A percentile compares a stretch with the other conserved stretches of the same genome.
These are phyloP conservation scores for Deakozyma indianensis DNA, from an alignment of 805 yeast species.

Conservation along the genomic window DNA sequence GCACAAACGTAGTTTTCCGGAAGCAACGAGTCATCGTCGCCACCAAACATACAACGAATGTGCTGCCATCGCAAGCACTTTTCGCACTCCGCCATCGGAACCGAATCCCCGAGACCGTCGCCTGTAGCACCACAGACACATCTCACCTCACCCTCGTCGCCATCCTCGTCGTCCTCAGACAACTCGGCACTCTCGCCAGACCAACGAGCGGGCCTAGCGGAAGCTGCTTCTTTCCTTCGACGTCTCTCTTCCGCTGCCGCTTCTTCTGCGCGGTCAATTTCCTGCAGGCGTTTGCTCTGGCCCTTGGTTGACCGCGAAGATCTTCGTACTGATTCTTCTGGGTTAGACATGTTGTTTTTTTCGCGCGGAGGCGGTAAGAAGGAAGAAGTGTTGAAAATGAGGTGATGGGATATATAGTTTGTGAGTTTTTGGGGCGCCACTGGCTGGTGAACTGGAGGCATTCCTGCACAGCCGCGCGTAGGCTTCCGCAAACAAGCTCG, in stretches of 20 bases:
- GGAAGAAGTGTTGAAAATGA: too few species aligned
- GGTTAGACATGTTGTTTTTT: too few species aligned
- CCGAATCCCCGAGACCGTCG: conserved; percentile 23
- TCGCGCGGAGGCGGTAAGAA: too few species aligned
- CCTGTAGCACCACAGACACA: conserved; percentile 20
- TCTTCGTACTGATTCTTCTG: background rate
- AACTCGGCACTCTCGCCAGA: background rate
- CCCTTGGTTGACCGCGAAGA: background rate
- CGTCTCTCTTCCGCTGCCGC: background rate
- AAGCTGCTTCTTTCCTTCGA: background rate
- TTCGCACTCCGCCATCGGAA: conserved; percentile 52
- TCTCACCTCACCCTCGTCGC: conserved; percentile 10
- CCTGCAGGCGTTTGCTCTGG: background rate
- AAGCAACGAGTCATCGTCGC: conserved; percentile 25
- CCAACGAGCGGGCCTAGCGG: background rate
- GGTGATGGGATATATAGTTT: too few species aligned
- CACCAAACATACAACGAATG: conserved; percentile 41
- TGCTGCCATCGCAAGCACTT: conserved; percentile 59
- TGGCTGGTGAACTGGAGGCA: too few species aligned
- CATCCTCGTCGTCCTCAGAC: conserved; percentile 8
- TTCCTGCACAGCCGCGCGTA: too few species aligned
- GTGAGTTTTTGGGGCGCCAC: too few species aligned
- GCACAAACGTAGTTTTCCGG: conserved; percentile 44
- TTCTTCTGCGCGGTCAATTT: background rate
- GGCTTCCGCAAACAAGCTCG: too few species aligned